Base-by-base conservation (phyloP, 2,329 filamentous ascomycete species). In the Alternaria gaisen region DNA sequence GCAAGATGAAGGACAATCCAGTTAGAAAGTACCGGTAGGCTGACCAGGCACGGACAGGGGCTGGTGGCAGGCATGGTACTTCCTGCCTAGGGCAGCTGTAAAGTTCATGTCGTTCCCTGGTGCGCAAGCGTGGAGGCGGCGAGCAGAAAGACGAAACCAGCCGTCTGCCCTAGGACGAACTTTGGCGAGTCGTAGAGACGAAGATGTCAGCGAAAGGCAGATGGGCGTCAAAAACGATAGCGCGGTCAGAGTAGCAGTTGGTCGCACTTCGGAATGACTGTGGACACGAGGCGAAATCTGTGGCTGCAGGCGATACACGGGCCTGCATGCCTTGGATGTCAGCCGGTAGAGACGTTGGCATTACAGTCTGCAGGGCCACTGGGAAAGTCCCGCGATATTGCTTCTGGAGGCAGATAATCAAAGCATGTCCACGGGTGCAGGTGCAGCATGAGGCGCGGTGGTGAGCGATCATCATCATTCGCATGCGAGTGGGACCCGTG, bases 301-400 rank as follows among this genome's bases (percentile, higher is more conserved):
- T 68, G 68, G 67, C 65, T 68, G 68, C 70, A 61, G 43, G 56
- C 65, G 64, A 69, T 67, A 66, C 54, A 60, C 43, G 55, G 62
- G 22, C 51, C 56, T 63, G 65, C 67, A 67, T 61, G 43, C 41
- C 32, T 55, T 18, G 16, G 9, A 42, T 24, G 62, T 59, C 52
- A 59, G 62, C 58, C 59, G 53, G 51, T 36, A 56, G 36, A 48
- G 47, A 43, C 41, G 48, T 52, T 42, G 48, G 30, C 42, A 22
- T 26, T 16, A 34, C 14, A 28, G 41, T 22, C 16, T 36, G 34
- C 38, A 42, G 24, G 36, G 28, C 61, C 52, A 47, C 18, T 54
- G 40, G 41, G 26, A 52, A 54, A 20, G 32, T 48, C 12, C 36
- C 40, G 57, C 51, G 52, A 56, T 52, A 63, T 57, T 54, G 54